These are phyloP conservation scores for Zalaria obscura DNA, from an alignment of 2,329 filamentous ascomycete genomes.

Conservation along the genomic window DNA sequence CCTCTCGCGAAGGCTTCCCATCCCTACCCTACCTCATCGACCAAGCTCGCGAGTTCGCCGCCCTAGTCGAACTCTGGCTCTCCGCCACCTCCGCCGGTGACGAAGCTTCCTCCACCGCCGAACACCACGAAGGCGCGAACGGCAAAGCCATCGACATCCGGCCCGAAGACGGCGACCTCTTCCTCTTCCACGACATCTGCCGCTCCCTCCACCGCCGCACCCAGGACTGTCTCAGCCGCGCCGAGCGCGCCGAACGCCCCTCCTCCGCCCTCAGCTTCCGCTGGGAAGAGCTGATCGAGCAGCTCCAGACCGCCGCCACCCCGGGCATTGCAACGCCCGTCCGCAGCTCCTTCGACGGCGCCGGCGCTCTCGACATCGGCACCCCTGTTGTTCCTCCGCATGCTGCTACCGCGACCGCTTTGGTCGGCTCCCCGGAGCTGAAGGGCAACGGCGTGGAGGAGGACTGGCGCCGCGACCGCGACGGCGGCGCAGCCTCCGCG, in stretches of 20 bases:
- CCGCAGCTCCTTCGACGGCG: constrained; percentile 7
- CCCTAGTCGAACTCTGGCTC: constrained; percentile 68
- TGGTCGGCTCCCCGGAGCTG: constrained; percentile 1
- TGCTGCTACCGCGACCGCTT: not conserved
- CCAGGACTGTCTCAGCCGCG: constrained; percentile 34
- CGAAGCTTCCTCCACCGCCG: not conserved
- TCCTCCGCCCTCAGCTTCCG: constrained; percentile 32
- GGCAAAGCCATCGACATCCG: constrained; percentile 17
- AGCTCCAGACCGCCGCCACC: constrained; percentile 18
- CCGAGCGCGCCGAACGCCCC: constrained; percentile 38
- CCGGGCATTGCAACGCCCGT: constrained; percentile 12
- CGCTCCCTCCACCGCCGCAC: constrained; percentile 32
- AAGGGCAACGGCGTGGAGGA: constrained; percentile 1
- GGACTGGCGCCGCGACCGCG: constrained; percentile 7
- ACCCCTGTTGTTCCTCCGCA: not conserved
- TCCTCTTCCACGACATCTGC: constrained; percentile 35
- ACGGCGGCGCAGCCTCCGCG: constrained; percentile 7
- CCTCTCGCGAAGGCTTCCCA: constrained; percentile 80
- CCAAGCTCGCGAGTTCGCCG: constrained; percentile 70
- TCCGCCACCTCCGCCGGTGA: constrained; percentile 27
- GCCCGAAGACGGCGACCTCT: constrained; percentile 28
- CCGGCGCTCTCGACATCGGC: constrained; percentile 2
- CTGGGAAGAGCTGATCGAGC: constrained; percentile 39
- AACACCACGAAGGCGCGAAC: constrained; percentile 1
- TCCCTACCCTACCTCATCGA: constrained; percentile 89